phyloP scores from a whole-genome alignment of 148 eudicot species.

The Chenopodium berlandieri region DNA sequence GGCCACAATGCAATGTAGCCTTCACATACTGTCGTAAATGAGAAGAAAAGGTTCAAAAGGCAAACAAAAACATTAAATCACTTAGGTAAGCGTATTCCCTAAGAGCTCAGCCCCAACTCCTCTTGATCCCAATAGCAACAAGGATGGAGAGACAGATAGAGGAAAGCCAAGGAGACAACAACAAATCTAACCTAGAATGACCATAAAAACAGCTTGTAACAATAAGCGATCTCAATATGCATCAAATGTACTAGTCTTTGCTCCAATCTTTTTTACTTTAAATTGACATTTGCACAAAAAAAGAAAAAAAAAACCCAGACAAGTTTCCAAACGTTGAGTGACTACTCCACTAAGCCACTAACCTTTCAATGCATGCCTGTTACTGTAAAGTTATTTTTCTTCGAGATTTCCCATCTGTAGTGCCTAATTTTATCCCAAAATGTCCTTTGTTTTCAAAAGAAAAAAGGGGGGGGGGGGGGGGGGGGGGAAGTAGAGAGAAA shows the following conservation, averaged over 20 bases:
- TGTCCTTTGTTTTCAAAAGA: background rate
- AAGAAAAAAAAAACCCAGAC: background rate
- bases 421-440: background rate
- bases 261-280: background rate
- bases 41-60: background rate
- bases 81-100: background rate
- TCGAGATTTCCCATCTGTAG: background rate
- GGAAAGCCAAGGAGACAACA: background rate
- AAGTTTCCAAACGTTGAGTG: background rate
- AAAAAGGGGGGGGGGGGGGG: background rate
- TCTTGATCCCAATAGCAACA: conserved; percentile 4
- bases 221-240: background rate
- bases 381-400: background rate
- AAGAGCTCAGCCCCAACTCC: background rate
- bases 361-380: background rate
- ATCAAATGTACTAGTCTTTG: background rate
- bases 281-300: background rate
- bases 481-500: background rate
- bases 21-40: background rate
- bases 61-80: background rate
- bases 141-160: background rate
- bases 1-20: background rate
- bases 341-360: background rate
- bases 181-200: background rate
- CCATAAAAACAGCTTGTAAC: background rate